Base-by-base conservation (phyloP, 192 early-diverging fungal species). In the Jimgerdemannia lactiflua region DNA sequence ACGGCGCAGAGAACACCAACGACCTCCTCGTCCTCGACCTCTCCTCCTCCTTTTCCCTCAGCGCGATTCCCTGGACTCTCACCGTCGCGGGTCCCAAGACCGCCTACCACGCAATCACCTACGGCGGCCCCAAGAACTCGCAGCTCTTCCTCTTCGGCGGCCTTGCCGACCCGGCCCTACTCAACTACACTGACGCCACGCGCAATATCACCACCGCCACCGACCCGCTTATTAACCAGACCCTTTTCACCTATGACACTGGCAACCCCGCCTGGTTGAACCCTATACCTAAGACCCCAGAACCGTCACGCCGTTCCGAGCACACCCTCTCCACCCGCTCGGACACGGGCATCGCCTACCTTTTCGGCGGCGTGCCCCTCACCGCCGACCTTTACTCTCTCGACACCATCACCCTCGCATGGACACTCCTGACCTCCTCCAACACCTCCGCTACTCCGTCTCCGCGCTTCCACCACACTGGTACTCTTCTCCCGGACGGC, bases 321-420 rank as follows among this genome's bases (percentile, higher is more conserved):
- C 78, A 79, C 65, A 69, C 74, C 2, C 71, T 71, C 42, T 65
- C 67, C 14, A 76, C 74, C 4, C 71, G 29, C 39, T 42, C 70
- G 39, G 43, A 72, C 43, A 71, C 54, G n/a, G 43, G 69, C 3
- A 71, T 43, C n/a, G 67, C 67, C 42, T 76, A 71, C 70, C 43
- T 79, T 20, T 79, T 76, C 69, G 78, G 74, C 40, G 78, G 78
- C 64, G 71, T 64, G 9, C 77, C 77, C 40, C 20, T 67, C 41
- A 67, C 70, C 4, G 65, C 75, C 7, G 74, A 79, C 8, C 67
- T 79, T 9, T 79, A 64, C 64, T 4, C 63, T 4, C 69, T 79
- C n/a, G 67, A 79, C 41, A 79, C 78, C 4, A 73, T 0, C 19
- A 63, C 11, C 8, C 72, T 69, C 64, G 19, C 9, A 14, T 79